Evolutionary conservation across 495 filamentous ascomycete genomes (phyloP).

Genomic region (Thermothielavioides terrestris): DNA sequence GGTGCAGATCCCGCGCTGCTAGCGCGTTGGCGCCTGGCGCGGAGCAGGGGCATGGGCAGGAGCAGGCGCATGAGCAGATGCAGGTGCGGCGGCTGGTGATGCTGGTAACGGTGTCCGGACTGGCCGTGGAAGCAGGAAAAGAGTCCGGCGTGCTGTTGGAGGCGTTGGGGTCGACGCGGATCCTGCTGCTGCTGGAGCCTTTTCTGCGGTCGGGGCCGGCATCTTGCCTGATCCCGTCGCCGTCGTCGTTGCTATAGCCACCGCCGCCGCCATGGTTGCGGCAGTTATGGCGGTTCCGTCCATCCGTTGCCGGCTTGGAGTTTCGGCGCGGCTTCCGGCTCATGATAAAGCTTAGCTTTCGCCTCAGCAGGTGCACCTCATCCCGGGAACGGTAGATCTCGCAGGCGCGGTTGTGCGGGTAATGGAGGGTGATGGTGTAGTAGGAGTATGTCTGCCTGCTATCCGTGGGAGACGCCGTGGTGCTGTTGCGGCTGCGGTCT

Average conservation of each 20-base stretch:
- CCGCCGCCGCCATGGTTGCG: too few species aligned
- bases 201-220: too few species aligned
- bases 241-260: not conserved
- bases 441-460: not conserved
- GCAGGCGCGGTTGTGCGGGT: conserved; percentile 27
- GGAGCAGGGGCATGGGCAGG: not conserved
- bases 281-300: too few species aligned
- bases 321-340: too few species aligned
- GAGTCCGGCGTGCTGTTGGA: too few species aligned
- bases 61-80: not conserved
- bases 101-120: not conserved
- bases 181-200: not conserved
- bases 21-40: not conserved
- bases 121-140: not conserved
- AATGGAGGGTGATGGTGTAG: conserved; percentile 19
- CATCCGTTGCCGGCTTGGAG: too few species aligned
- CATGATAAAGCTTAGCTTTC: too few species aligned
- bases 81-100: not conserved
- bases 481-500: not conserved
- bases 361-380: conserved; percentile 17
- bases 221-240: not conserved
- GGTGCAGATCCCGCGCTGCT: not conserved
- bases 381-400: conserved; percentile 19
- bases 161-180: too few species aligned
- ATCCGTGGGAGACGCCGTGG: too few species aligned